These are phyloP conservation scores for Chamaenerion angustifolium DNA, from an alignment of 345 rosid species.

Conservation along the genomic window DNA sequence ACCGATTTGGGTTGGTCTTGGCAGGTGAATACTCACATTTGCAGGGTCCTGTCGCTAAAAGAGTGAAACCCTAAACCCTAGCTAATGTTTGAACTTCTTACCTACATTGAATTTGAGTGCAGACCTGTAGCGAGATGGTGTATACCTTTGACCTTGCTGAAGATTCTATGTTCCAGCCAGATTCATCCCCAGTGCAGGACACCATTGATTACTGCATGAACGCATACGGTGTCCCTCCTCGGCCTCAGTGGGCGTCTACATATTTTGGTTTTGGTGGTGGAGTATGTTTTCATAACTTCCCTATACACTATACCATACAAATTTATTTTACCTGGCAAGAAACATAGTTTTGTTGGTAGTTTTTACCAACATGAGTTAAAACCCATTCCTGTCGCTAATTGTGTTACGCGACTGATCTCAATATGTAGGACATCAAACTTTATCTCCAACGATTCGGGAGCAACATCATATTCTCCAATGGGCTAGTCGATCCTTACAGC, in stretches of 20 bases:
- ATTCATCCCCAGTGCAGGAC: constrained; percentile 10
- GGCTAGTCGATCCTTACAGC: constrained; percentile 42
- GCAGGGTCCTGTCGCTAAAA: neutral
- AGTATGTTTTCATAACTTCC: neutral
- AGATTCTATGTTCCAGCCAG: constrained; percentile 21
- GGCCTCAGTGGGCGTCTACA: constrained; percentile 43
- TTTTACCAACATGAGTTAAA: neutral
- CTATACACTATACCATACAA: too few species aligned
- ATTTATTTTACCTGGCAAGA: too few species aligned
- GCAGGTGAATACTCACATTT: constrained; percentile 21
- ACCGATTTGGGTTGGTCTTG: constrained; percentile 19
- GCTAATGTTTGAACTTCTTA: too few species aligned
- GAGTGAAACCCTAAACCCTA: too few species aligned
- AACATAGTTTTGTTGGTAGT: neutral
- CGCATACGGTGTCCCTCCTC: constrained; percentile 20
- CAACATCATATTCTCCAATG: constrained; percentile 54
- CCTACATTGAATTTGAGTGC: neutral
- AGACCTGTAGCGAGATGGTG: constrained; percentile 46
- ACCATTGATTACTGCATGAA: constrained; percentile 7
- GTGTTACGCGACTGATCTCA: too few species aligned
- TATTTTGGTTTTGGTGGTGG: constrained; percentile 40
- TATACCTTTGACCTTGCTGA: constrained; percentile 24
- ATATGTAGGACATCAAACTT: constrained; percentile 30
- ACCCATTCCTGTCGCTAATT: too few species aligned
- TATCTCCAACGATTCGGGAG: constrained; percentile 30